These are phyloP conservation scores for Trifolium dubium DNA, from an alignment of 306 rosid genomes.

Conservation along the genomic window DNA sequence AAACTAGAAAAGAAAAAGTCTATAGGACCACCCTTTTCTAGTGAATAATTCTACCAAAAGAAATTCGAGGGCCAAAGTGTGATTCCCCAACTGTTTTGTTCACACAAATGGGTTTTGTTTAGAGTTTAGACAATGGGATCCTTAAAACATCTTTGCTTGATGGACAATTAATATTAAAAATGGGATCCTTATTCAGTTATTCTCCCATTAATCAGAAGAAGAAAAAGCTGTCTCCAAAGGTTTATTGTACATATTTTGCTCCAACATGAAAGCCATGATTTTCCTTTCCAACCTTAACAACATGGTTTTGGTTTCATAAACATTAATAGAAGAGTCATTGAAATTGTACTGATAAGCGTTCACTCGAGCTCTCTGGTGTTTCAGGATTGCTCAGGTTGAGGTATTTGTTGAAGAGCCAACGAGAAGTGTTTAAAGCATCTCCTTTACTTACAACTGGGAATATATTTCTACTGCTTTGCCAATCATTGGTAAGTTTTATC, in stretches of 20 bases:
- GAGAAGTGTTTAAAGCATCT: conserved; percentile 62
- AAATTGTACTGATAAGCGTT: conserved; percentile 20
- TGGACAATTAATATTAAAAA: too few relatives aligned
- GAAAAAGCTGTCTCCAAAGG: not conserved
- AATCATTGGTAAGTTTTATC: conserved; percentile 88
- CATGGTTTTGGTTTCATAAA: conserved; percentile 29
- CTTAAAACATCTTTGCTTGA: not conserved
- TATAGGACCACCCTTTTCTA: conserved; percentile 11
- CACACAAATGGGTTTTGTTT: not conserved
- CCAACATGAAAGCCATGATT: conserved; percentile 13
- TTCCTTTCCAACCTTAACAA: conserved; percentile 20
- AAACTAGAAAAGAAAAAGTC: not conserved
- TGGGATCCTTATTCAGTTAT: conserved; percentile 11
- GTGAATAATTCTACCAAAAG: conserved; percentile 4
- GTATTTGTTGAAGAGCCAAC: conserved; percentile 67
- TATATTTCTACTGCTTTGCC: conserved; percentile 67
- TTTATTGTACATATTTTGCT: conserved; percentile 26
- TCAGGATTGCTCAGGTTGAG: conserved; percentile 49
- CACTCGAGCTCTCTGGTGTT: conserved; percentile 14
- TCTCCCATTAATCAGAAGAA: conserved; percentile 1
- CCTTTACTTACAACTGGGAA: conserved; percentile 63
- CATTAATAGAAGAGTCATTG: conserved; percentile 2
- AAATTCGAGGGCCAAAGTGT: not conserved
- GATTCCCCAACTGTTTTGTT: conserved; percentile 3
- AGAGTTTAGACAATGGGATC: not conserved